Evolutionary conservation across 805 yeast genomes (phyloP).

Genomic region (Lachancea cidri): DNA sequence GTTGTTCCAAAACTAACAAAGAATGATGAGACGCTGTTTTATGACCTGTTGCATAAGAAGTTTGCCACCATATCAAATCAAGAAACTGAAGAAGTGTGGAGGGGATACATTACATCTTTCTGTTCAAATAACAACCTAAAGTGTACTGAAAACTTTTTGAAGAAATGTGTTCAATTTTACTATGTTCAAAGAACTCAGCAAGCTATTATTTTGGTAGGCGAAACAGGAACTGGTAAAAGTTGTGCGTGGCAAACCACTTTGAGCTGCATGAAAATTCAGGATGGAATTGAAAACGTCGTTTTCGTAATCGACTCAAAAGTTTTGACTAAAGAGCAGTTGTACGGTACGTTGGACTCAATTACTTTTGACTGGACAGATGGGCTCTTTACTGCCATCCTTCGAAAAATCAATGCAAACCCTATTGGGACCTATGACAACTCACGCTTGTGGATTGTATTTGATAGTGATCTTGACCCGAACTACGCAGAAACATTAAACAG

Average conservation of each 20-base stretch:
- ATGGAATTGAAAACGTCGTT: slow-evolving; percentile 35
- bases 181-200: slow-evolving; percentile 60
- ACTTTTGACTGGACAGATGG: slow-evolving; percentile 96
- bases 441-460: slow-evolving; percentile 77
- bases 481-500: slow-evolving; percentile 92
- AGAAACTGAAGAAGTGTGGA: slow-evolving; percentile 18
- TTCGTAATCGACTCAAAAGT: slow-evolving; percentile 72
- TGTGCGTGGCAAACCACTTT: slow-evolving; percentile 46
- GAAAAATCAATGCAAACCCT: slow-evolving; percentile 41
- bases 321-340: slow-evolving; percentile 56
- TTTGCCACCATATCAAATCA: slow-evolving; percentile 27
- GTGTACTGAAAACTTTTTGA: slow-evolving; percentile 41
- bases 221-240: slow-evolving; percentile 71
- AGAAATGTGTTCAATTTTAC: slow-evolving; percentile 55
- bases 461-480: slow-evolving; percentile 89
- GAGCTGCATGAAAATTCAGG: slow-evolving; percentile 36
- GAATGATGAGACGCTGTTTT: slow-evolving; percentile 45
- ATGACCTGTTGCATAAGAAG: slow-evolving; percentile 14
- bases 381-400: slow-evolving; percentile 58
- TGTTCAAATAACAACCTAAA: slow-evolving; percentile 33
- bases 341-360: slow-evolving; percentile 64
- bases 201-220: slow-evolving; percentile 80
- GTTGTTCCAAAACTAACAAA: slow-evolving; percentile 62
- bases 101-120: slow-evolving; percentile 18
- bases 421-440: slow-evolving; percentile 35